Evolutionary conservation across 2,329 filamentous ascomycete genomes (phyloP).

Genomic region (Myrmaecium sp.): DNA sequence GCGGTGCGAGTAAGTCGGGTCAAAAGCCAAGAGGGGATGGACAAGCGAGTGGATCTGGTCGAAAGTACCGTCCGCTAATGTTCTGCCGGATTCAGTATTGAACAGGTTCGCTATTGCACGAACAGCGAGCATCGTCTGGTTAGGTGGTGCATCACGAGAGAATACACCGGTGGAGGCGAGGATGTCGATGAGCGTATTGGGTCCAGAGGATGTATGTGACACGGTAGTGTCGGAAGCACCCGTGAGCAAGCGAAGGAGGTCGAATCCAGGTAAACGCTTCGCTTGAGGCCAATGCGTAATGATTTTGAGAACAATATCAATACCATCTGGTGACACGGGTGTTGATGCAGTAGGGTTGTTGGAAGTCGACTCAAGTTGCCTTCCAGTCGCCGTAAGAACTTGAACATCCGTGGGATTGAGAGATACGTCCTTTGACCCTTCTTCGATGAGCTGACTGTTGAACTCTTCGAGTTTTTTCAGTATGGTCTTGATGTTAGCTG

Average conservation of each 20-base stretch:
- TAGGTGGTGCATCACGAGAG: constrained; percentile 43
- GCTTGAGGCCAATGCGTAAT: constrained; percentile 64
- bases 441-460: constrained; percentile 54
- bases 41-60: constrained; percentile 47
- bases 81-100: constrained; percentile 51
- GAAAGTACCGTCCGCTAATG: constrained; percentile 37
- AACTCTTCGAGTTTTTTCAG: constrained; percentile 60
- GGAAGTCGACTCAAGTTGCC: constrained; percentile 41
- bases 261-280: constrained; percentile 68
- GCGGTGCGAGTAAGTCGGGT: too few species aligned
- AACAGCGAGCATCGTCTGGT: constrained; percentile 75
- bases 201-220: constrained; percentile 35
- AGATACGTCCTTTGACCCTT: constrained; percentile 55
- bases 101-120: constrained; percentile 77
- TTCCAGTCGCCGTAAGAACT: constrained; percentile 42
- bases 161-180: constrained; percentile 44
- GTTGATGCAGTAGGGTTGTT: constrained; percentile 9
- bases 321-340: constrained; percentile 31
- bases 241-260: constrained; percentile 71
- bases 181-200: constrained; percentile 40
- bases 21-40: constrained; percentile 43
- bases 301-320: constrained; percentile 53
- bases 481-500: constrained; percentile 53
- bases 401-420: constrained; percentile 57
- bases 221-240: constrained; percentile 50